phyloP scores from a whole-genome alignment of 2,329 filamentous ascomycete species.

The Diaporthe sp. region DNA sequence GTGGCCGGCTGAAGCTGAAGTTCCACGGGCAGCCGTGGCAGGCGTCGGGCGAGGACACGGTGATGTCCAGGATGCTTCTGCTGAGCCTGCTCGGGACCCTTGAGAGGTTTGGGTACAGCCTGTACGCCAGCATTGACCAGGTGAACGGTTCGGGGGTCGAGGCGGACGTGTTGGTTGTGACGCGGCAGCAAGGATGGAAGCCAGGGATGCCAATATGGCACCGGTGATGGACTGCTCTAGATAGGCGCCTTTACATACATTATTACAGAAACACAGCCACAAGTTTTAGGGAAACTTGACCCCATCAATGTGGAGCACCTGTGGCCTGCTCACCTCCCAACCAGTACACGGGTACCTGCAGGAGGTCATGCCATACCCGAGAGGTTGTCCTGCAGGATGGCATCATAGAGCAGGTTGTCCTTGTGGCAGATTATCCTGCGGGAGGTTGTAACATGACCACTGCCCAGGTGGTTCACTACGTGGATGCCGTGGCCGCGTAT shows the following conservation, averaged over 20 bases:
- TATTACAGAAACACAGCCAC: no score
- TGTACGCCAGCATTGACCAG: slow-evolving; percentile 52
- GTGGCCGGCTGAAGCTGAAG: slow-evolving; percentile 44
- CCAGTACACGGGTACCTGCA: no score
- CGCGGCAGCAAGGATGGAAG: slow-evolving; percentile 30
- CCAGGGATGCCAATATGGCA: slow-evolving; percentile 31
- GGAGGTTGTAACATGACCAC: not conserved
- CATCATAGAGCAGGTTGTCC: no score
- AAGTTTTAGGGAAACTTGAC: no score
- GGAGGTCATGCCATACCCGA: no score
- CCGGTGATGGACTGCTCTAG: not conserved
- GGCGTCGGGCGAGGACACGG: slow-evolving; percentile 39
- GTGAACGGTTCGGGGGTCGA: slow-evolving; percentile 15
- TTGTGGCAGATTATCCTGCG: no score
- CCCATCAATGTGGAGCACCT: no score
- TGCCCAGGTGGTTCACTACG: no score
- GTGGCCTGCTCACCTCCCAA: no score
- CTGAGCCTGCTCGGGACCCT: slow-evolving; percentile 47
- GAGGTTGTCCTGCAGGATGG: no score
- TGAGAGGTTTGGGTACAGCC: slow-evolving; percentile 49
- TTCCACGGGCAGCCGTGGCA: slow-evolving; percentile 47
- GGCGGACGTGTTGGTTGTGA: slow-evolving; percentile 36
- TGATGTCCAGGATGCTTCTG: slow-evolving; percentile 42
- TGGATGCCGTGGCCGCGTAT: not conserved
- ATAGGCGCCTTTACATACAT: no score